Evolutionary conservation across 164 flowering plant genomes (phyloP).

Genomic region (Chimonanthus praecox): DNA sequence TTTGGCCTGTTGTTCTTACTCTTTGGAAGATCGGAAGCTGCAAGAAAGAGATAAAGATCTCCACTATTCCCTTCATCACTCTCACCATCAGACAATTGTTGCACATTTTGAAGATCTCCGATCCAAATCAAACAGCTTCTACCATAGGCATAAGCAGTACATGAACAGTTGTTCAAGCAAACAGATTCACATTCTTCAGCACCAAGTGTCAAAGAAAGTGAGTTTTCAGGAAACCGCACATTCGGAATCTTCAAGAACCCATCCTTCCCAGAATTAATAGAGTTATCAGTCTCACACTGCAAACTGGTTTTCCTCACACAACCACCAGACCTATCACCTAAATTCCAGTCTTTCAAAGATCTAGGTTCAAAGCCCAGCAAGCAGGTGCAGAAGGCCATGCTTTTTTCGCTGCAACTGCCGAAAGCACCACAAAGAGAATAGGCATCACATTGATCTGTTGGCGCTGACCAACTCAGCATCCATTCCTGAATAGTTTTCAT

Average conservation of each 20-base stretch:
- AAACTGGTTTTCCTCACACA: slow-evolving; percentile 5
- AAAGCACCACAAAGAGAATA: slow-evolving; percentile 7
- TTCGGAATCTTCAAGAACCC: not conserved
- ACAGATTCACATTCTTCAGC: slow-evolving; percentile 5
- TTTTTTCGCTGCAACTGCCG: not conserved
- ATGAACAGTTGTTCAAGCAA: slow-evolving; percentile 16
- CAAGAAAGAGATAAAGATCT: not conserved
- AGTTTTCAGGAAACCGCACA: slow-evolving; percentile 3
- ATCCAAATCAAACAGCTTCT: slow-evolving; percentile 20
- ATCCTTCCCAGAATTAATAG: not conserved
- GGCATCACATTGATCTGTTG: not conserved
- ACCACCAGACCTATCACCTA: slow-evolving; percentile 5
- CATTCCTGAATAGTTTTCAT: not conserved
- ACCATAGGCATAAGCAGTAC: slow-evolving; percentile 14
- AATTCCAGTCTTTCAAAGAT: slow-evolving; percentile 4
- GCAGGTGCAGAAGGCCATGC: slow-evolving; percentile 1
- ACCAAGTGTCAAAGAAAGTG: not conserved
- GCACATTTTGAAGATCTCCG: slow-evolving; percentile 6
- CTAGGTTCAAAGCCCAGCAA: slow-evolving; percentile 11
- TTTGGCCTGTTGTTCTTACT: not conserved
- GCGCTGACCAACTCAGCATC: not conserved
- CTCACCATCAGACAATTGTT: slow-evolving; percentile 13
- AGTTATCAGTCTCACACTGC: not conserved
- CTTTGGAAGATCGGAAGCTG: not conserved
- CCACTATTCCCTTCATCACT: slow-evolving; percentile 8